phyloP scores from a whole-genome alignment of 148 eudicot species.

The Spergularia bocconei region DNA sequence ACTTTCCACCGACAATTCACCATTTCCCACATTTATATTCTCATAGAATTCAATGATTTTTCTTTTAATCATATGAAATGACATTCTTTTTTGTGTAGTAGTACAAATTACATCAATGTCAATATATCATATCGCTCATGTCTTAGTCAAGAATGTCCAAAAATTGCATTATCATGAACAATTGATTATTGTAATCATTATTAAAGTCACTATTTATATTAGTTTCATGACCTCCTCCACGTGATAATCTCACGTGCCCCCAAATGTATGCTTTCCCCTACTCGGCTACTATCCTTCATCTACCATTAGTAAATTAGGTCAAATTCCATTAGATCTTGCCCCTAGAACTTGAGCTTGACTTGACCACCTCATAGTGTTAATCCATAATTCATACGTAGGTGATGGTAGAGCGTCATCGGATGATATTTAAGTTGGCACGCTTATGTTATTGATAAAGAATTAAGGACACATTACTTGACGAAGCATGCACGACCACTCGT shows the following conservation, averaged over 20 bases:
- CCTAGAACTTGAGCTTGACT: constrained; percentile 8
- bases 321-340: constrained; percentile 4
- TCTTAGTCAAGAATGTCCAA: constrained; percentile 11
- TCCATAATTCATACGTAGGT: not conserved
- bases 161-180: constrained; percentile 1
- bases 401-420: no score
- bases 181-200: not conserved
- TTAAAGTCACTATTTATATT: not conserved
- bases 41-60: not conserved
- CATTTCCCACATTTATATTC: not conserved
- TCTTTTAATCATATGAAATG: constrained; percentile 6
- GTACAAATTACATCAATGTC: not conserved
- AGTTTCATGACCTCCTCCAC: constrained; percentile 15
- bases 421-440: no score
- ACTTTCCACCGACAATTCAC: constrained; percentile 12
- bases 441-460: no score
- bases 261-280: not conserved
- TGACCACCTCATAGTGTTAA: not conserved
- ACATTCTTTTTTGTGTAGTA: not conserved
- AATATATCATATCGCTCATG: constrained; percentile 18
- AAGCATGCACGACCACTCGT: no score
- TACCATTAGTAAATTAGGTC: constrained; percentile 13
- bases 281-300: constrained; percentile 18
- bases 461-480: no score
- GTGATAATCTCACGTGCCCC: constrained; percentile 27